Base-by-base conservation (phyloP, 2,329 filamentous ascomycete genomes). In the Colletotrichum cuscutae region DNA sequence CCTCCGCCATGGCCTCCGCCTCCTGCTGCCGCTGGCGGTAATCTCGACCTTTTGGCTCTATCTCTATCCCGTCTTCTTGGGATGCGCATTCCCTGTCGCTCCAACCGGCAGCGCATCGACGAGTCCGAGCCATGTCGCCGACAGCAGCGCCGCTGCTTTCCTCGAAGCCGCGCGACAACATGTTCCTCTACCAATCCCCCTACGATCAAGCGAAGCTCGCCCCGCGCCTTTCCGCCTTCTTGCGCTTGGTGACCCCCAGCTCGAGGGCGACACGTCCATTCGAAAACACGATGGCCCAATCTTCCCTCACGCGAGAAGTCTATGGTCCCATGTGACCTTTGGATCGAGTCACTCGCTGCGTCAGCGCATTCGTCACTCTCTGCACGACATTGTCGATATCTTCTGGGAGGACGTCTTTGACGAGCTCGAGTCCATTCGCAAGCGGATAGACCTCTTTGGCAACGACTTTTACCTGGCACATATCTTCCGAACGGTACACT, bases 401-500 rank as follows among this genome's bases (percentile, higher is more conserved):
- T 85, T 87, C 75, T 86, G 90, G 72, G 88, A 92, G 70, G 95
- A 98, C 80, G 83, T 95, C 2, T 91, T 91, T 7, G 88, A 90
- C 76, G 87, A 91, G 22, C 76, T 95, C 62, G 86, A 91, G 76
- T 92, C 91, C 1, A 85, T 88, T 63, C 89, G 94, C 75, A 99
- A 99, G 84, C 89, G 90, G 22, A 82, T 99, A 76, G 97, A 99
- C 82, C 89, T 98, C 2, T 90, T 95, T 78, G 97, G 97, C 4
- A 99, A 99, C 82, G 97, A 99, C 83, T 94, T 91, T 79, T 99
- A 98, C 82, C 89, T 99, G 37, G 94, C 94, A 24, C 97, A 99
- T 81, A 95, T 98, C 71, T 98, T 97, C 82, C 90, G 94, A 19
- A 93, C 91, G 0, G 83, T 98, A 62, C 88, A 90, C 76, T 97